A percentile compares a stretch with the other conserved stretches of the same genome.
Conservation (phyloP, 2,329 filamentous ascomycete species). For the Aspergillus sp. region DNA sequence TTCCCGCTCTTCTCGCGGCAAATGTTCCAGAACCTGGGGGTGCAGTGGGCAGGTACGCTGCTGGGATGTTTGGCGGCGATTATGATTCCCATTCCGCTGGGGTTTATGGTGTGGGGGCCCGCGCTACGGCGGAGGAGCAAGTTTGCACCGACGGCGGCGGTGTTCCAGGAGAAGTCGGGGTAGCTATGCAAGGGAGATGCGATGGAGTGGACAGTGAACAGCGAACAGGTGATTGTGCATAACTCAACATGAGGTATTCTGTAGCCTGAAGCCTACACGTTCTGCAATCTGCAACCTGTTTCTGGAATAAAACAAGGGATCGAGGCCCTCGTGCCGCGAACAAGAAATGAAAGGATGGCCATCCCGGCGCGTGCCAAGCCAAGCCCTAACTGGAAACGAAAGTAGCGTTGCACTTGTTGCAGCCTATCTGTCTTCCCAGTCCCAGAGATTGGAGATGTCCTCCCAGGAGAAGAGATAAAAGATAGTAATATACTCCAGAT, state of each 20-base stretch:
- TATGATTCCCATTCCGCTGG: slow-evolving; percentile 41
- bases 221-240: too few relatives aligned
- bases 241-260: too few relatives aligned
- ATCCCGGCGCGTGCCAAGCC: background rate
- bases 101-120: slow-evolving; percentile 33
- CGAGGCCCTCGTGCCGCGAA: background rate
- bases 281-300: too few relatives aligned
- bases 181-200: background rate
- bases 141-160: slow-evolving; percentile 22
- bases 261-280: too few relatives aligned
- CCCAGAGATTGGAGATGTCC: too few relatives aligned
- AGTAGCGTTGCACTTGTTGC: background rate
- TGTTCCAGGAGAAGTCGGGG: slow-evolving; percentile 15
- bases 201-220: background rate
- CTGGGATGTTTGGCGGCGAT: slow-evolving; percentile 37
- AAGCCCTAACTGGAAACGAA: background rate
- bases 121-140: slow-evolving; percentile 28
- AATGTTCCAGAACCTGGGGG: slow-evolving; percentile 38
- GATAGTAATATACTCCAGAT: background rate
- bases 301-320: too few relatives aligned
- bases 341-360: background rate
- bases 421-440: background rate
- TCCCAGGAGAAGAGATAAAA: too few relatives aligned
- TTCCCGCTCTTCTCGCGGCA: slow-evolving; percentile 39
- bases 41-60: slow-evolving; percentile 41